Base-by-base conservation (phyloP, 2,329 filamentous ascomycete species). In the Elsinoe batatas region DNA sequence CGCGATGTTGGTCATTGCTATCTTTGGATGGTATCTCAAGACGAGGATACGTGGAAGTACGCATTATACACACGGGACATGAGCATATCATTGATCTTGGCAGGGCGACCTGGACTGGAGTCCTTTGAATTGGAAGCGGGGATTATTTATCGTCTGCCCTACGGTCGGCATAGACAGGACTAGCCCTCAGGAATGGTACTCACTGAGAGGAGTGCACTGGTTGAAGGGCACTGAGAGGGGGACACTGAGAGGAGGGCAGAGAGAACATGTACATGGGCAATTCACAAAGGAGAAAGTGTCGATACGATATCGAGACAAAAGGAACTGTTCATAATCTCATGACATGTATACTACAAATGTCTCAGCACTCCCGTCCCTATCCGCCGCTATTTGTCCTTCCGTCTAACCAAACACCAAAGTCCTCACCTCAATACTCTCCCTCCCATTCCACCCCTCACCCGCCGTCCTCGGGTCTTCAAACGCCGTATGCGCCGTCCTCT, bases 371-470 rank as follows among this genome's bases (percentile, higher is more conserved):
- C 12, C 12, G 3, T 4, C 46, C 7, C 1, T 1, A n/a, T n/a
- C 46, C 46, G 4, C 1, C 6, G 7, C 32, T 8, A 1, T 5
- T 35, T 15, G 4, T 7, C 18, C 12, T 22, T 5, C 22, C 22
- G 5, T n/a, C 51, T 36, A 59, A 11, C 58, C 87, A 76, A 95
- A 95, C 0, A 95, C 87, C 68, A 96, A 74, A 18, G 88, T 82
- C 63, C 91, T 79, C 13, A 95, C 87, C 70, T 96, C 91, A 67
- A 96, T 95, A 67, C 89, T 95, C 75, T 95, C 87, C 59, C 91
- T 77, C 0, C 79, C 80, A 61, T 64, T 66, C 65, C 65, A 69
- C 3, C 84, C 87, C 36, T 82, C 83, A 12, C 75, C 71, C 15
- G 82, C 77, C 0, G 87, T 88, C 61, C 84, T 75, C 1, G 86